Base-by-base conservation (phyloP, 2,329 filamentous ascomycete genomes). In the Aplosporella prunicola region DNA sequence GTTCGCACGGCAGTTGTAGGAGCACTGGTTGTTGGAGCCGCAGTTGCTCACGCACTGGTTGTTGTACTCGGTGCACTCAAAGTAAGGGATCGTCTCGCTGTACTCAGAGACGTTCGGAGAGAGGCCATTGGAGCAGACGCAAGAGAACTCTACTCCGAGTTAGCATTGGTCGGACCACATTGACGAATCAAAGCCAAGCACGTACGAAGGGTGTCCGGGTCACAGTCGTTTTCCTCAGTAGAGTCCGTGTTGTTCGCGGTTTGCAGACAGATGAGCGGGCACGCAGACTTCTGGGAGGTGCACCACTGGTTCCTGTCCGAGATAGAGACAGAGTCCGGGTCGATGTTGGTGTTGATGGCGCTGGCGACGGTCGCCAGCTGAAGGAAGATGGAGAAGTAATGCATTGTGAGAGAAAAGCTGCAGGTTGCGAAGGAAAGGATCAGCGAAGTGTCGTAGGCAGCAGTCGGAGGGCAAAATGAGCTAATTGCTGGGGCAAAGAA, bases 71-170 rank as follows among this genome's bases (percentile, higher is more conserved):
- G 69, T 70, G 71, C 83, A 91, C 50, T 78, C 70, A 63, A 78
- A 84, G 71, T 76, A 89, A 22, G 84, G 83, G 17, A 91, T 67
- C 1, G 83, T 88, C 49, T 85, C 70, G 14, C 78, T 80, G 71
- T 81, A 91, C 61, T 88, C 72, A 51, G 79, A 76, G 32, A 84
- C 62, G 62, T 88, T 87, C 47, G 83, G 83, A 35, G 71, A 62
- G 44, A 70, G 56, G 55, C 74, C 72, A 49, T 81, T 70, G 45
- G 70, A 68, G 66, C 83, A 91, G 48, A 85, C 66, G 58, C 83
- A 91, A 45, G 69, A 67, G 62, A 80, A 89, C n/a, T 64, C 69
- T 33, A 89, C n/a, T 13, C 9, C 14, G 20, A 23, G 16, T 34
- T 9, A 34, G 17, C 10, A 10, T 16, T 31, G 15, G n/a, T 13